These are phyloP conservation scores for Cercophora scortea DNA, from an alignment of 495 filamentous ascomycete species.

Conservation along the genomic window DNA sequence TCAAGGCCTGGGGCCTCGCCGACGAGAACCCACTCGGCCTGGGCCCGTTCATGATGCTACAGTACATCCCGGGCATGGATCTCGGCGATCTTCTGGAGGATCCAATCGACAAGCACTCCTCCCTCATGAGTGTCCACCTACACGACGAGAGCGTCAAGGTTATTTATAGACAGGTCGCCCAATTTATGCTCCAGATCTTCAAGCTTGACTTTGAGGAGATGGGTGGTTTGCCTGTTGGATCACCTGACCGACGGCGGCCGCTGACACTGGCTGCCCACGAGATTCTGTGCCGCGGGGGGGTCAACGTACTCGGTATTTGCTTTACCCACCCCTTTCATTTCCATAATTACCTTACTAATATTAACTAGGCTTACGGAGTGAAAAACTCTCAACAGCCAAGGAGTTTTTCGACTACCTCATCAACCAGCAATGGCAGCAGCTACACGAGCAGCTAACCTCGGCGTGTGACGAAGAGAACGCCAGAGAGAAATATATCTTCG, in stretches of 20 bases:
- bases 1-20: neutral
- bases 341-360: neutral
- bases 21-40: neutral
- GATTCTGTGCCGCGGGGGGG: neutral
- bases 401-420: neutral
- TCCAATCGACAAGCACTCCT: neutral
- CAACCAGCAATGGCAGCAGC: neutral
- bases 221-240: neutral
- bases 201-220: neutral
- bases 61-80: neutral
- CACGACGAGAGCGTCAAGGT: neutral
- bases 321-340: neutral
- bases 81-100: neutral
- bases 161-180: neutral
- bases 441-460: neutral
- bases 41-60: neutral
- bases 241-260: neutral
- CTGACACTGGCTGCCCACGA: neutral
- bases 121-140: neutral
- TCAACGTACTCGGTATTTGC: neutral
- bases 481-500: neutral
- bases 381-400: neutral
- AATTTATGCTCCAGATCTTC: slow-evolving; percentile 1
- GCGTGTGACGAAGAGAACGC: neutral
- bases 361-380: neutral